Base-by-base conservation (phyloP, 2,329 filamentous ascomycete species). In the Elsinoe ampelina region DNA sequence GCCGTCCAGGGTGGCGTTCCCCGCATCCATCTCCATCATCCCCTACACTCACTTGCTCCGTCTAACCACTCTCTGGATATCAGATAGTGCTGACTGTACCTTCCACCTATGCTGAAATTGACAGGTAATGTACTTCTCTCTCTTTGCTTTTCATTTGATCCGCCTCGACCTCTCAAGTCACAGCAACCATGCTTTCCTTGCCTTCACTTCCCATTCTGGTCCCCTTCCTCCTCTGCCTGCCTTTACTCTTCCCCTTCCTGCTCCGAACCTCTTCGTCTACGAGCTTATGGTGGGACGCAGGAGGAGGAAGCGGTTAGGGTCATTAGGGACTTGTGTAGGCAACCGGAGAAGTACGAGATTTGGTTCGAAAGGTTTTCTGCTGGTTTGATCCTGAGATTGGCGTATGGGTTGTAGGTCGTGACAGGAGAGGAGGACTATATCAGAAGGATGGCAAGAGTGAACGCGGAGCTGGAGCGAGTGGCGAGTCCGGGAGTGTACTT, bases 281-380 rank as follows among this genome's bases (percentile, higher is more conserved):
- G 61, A 1, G 58, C 58, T 1, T 71, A 71, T 58, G 64, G 69
- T 36, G 60, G 62, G 0, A 62, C 64, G n/a, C 70, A 71, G 51
- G 55, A 59, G 3, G 57, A 65, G n/a, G 72, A 72, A 60, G 65
- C 63, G 7, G 57, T 63, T 13, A 59, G 65, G 17, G 57, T 70
- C 34, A 55, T 70, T 2, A 57, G 65, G 15, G 68, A 72, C 57
- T 60, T 75, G 12, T 42, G 72, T n/a, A 54, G 57, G 4, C 57
- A 63, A 1, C 72, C 71, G 2, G 54, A 51, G 19, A 61, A 69
- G 45, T 75, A 73, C 58, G 68, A 73, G 26, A 65, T 61, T 11
- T 67, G 67, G 39, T 69, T 75, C 47, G 70, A 73, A 54, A 64
- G 72, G 6, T 75, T 74, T 58, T 67, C 72, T 6, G 66, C 71